Conservation (phyloP, 140 eudicot species). For the Eryngium alpinum region DNA sequence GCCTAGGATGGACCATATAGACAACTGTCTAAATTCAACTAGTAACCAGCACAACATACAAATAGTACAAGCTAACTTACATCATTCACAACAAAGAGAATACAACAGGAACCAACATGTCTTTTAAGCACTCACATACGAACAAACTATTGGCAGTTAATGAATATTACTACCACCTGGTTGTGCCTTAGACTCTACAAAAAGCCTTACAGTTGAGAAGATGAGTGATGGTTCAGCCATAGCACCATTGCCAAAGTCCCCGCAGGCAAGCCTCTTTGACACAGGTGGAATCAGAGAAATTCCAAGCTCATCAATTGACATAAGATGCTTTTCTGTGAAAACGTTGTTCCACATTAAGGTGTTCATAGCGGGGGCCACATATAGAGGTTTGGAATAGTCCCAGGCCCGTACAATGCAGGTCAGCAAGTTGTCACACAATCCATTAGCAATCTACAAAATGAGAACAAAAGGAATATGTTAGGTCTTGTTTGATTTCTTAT, state of each 20-base stretch:
- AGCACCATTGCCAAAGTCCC: slow-evolving; percentile 93
- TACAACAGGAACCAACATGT: background rate
- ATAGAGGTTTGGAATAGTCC: slow-evolving; percentile 84
- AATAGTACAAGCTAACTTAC: background rate
- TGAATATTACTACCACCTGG: slow-evolving; percentile 23
- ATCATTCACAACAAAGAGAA: background rate
- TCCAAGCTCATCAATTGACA: slow-evolving; percentile 74
- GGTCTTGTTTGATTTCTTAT: too few relatives aligned
- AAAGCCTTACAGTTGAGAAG: slow-evolving; percentile 63
- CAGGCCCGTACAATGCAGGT: slow-evolving; percentile 90
- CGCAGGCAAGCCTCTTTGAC: slow-evolving; percentile 81
- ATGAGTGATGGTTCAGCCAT: slow-evolving; percentile 98
- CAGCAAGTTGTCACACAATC: slow-evolving; percentile 85
- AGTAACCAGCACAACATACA: background rate
- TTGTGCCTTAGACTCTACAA: slow-evolving; percentile 48
- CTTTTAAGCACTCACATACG: background rate
- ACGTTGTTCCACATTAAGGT: slow-evolving; percentile 93
- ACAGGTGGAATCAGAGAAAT: slow-evolving; percentile 80
- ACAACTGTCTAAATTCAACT: background rate
- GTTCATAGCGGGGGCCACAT: slow-evolving; percentile 96
- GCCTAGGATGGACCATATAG: background rate
- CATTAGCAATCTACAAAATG: slow-evolving; percentile 71
- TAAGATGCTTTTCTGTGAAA: slow-evolving; percentile 81
- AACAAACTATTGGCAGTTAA: background rate
- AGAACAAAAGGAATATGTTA: background rate